Base-by-base conservation (phyloP, 2,329 filamentous ascomycete species). In the Neonectria punicea region DNA sequence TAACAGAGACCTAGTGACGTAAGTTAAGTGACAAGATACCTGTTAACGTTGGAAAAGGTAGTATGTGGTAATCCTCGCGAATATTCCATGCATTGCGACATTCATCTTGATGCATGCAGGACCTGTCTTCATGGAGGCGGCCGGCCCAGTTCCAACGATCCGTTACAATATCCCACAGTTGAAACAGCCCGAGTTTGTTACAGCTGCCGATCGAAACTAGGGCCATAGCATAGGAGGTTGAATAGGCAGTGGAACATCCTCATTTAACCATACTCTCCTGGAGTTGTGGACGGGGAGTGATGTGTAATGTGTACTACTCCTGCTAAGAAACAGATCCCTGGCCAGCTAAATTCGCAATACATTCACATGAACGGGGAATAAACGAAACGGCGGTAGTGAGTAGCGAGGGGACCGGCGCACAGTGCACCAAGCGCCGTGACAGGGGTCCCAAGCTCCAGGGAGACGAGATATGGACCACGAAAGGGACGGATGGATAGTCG, bases 391-490 rank as follows among this genome's bases (percentile, higher is more conserved):
- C 41, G 44, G 25, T 28, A 51, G 32, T 9, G 46, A 51, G 30
- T 44, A 53, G 11, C 43, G 25, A 46, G 11, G 28, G 28, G 39
- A 41, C 47, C 14, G 46, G 49, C 34, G 41, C 54, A 56, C 22
- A 36, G 49, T 32, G 49, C 47, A 53, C 47, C 36, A 28, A 30
- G 50, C 50, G 58, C 43, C 18, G 39, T 34, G 39, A 20, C 61
- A 63, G 49, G 61, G 61, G 25, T 54, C 32, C 20, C 55, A 32
- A 41, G 51, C 55, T 54, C 25, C 14, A 62, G 49, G 54, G 54
- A 58, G 54, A 51, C 39, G 43, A 58, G 60, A 47, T 58, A 63
- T 50, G 55, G 59, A 50, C 41, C 47, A 32, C 16, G n/a, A 56
- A 56, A n/a, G 25, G 44, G 22, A 58, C 30, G 49, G 43, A 58